Evolutionary conservation across 306 rosid species (phyloP).

Genomic region (Dalbergia cultrata): DNA sequence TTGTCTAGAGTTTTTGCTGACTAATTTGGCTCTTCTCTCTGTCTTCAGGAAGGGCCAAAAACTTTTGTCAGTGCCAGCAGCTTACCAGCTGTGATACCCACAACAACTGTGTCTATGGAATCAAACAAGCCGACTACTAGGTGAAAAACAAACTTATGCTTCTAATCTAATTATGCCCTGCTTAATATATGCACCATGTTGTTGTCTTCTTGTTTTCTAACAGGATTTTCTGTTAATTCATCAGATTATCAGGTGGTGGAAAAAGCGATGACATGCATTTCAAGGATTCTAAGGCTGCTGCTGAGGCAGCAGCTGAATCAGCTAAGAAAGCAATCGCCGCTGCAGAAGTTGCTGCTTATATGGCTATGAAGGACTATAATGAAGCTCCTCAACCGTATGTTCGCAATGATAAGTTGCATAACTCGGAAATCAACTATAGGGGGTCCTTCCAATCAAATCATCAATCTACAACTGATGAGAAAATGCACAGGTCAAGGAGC

Average conservation of each 20-base stretch:
- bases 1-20: not conserved
- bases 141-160: constrained; percentile 22
- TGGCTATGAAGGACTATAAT: constrained; percentile 68
- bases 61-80: constrained; percentile 75
- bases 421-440: constrained; percentile 36
- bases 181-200: not conserved
- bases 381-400: constrained; percentile 47
- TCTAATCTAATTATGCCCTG: not conserved
- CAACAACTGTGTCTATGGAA: constrained; percentile 49
- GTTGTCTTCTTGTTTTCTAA: not conserved
- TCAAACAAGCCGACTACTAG: constrained; percentile 46
- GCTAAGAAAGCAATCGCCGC: constrained; percentile 92
- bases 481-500: constrained; percentile 55
- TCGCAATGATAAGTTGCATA: constrained; percentile 29
- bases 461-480: constrained; percentile 50
- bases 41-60: constrained; percentile 72
- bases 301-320: constrained; percentile 90
- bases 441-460: constrained; percentile 44
- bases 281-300: constrained; percentile 74
- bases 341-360: constrained; percentile 90
- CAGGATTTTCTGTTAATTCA: constrained; percentile 32
- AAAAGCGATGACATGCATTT: constrained; percentile 53
- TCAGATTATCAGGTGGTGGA: constrained; percentile 53
- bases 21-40: constrained; percentile 9
- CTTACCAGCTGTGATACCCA: constrained; percentile 64